Evolutionary conservation across 345 rosid genomes (phyloP), one percentile per base, ranked within the genome.

Genomic region (Nasturtium officinale): DNA sequence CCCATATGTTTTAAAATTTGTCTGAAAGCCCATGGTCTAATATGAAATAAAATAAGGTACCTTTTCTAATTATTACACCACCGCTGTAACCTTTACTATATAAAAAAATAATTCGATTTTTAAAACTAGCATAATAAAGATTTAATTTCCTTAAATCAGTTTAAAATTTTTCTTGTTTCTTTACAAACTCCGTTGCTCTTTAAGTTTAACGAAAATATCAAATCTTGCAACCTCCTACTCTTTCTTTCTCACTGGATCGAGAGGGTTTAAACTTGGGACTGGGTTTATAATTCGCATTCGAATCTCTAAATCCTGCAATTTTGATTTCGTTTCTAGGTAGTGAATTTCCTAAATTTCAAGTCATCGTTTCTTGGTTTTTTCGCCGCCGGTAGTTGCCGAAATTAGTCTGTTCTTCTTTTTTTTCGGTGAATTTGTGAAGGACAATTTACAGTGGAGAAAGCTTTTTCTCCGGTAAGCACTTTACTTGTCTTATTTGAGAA

Each of bases 391-490:
- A 45, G 65, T 57, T 65, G 13, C 33, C 46, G 17, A 30, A 53
- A 26, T n/a, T 21, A 13, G 43, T 50, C 59, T 20, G 11, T 75
- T 61, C 46, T 11, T 40, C 73, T 30, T 75, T 38, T 21, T 60
- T 38, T 45, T 60, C 67, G 55, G 29, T 6, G 56, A 21, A 16
- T 21, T 65, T 28, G 38, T 23, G n/a, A n/a, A n/a, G n/a, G 46
- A 40, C 16, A 13, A 16, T 56, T 45, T 50, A 2, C 55, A 40
- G 20, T 68, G 69, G 57, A 40, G 57, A 53, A 32, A 45, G 52
- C 5, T 62, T 54, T 61, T 51, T 60, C 40, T 63, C 52, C 38
- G 54, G 81, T 78, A 78, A 43, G 74, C 64, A 25, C 3, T 53
- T 10, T 43, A 60, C 70, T 72, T 72, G 13, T 13, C 6, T 57